A percentile compares a stretch with the other conserved stretches of the same genome.
These are phyloP conservation scores for Zygosaccharomyces bailii DNA, from an alignment of 805 yeast species.

Conservation along the genomic window DNA sequence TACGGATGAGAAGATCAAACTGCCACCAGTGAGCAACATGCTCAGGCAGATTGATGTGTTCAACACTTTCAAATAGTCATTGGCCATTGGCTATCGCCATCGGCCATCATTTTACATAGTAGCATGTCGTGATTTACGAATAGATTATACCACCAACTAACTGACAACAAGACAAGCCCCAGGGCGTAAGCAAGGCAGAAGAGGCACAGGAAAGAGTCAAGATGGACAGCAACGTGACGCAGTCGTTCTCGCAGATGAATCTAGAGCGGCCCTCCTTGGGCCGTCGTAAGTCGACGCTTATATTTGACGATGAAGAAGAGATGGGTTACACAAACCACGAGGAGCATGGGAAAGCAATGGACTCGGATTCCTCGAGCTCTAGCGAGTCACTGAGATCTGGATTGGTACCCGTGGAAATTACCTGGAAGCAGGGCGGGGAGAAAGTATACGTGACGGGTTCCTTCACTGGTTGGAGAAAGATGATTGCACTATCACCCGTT, in stretches of 20 bases:
- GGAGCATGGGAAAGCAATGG: conserved; percentile 22
- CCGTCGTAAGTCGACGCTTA: conserved; percentile 67
- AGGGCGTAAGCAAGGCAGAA: conserved; percentile 2
- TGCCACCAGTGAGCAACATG: conserved; percentile 31
- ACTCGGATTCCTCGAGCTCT: conserved; percentile 7
- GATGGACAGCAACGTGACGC: conserved; percentile 21
- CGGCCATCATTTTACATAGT: background rate
- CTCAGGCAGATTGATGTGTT: conserved; percentile 26
- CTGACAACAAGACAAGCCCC: conserved; percentile 3
- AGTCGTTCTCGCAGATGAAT: conserved; percentile 36
- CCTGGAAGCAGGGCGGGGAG: conserved; percentile 95
- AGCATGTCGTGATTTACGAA: conserved; percentile 26
- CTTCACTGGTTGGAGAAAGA: conserved; percentile 96
- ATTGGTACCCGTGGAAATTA: conserved; percentile 60
- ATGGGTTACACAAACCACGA: conserved; percentile 35
- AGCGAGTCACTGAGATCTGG: conserved; percentile 9
- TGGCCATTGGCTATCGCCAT: background rate
- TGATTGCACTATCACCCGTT: conserved; percentile 73
- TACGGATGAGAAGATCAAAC: conserved; percentile 16
- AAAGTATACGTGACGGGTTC: conserved; percentile 96
- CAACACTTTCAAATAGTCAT: conserved; percentile 14
- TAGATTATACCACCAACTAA: conserved; percentile 1
- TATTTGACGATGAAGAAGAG: conserved; percentile 66
- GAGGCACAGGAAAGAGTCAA: background rate
- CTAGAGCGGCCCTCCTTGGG: conserved; percentile 33